Conservation (phyloP, 495 filamentous ascomycete species). For the Viridothelium virens region DNA sequence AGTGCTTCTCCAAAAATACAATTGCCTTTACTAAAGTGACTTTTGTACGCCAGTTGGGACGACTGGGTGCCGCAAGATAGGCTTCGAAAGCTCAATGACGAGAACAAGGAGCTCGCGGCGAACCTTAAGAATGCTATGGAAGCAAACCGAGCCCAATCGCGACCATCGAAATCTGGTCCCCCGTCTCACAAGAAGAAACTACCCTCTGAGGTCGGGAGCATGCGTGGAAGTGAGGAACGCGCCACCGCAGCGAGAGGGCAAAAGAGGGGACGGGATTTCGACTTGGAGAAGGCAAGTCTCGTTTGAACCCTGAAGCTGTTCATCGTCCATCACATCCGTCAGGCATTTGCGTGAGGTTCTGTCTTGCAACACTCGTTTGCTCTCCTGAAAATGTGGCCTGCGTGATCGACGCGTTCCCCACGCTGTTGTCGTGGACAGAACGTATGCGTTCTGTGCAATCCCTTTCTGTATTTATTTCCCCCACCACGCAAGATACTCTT, state of each 20-base stretch:
- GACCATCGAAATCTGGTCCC: not conserved
- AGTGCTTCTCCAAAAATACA: too few species aligned
- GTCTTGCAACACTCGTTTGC: slow-evolving; percentile 11
- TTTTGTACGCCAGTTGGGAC: slow-evolving; percentile 61
- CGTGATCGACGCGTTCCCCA: too few species aligned
- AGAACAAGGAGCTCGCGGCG: slow-evolving; percentile 79
- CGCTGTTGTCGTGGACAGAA: too few species aligned
- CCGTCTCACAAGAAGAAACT: slow-evolving; percentile 47
- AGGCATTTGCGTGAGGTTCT: slow-evolving; percentile 13
- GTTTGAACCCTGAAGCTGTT: not conserved
- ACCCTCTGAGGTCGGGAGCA: slow-evolving; percentile 21
- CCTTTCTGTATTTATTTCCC: too few species aligned
- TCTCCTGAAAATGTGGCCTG: not conserved
- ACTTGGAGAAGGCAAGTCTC: slow-evolving; percentile 72
- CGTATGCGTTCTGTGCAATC: too few species aligned
- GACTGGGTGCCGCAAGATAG: slow-evolving; percentile 97
- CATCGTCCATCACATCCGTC: not conserved
- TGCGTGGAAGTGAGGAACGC: slow-evolving; percentile 80
- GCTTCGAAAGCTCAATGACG: slow-evolving; percentile 85
- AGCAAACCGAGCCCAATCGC: slow-evolving; percentile 28
- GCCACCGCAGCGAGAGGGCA: slow-evolving; percentile 50
- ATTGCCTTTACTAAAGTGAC: not conserved
- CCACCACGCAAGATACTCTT: too few species aligned
- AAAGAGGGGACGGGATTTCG: slow-evolving; percentile 69
- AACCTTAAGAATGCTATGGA: slow-evolving; percentile 55